A percentile compares a stretch with the other conserved stretches of the same genome.
These are phyloP conservation scores for Jaapia argillacea DNA, from an alignment of 768 basidiomycete genomes.

Conservation along the genomic window DNA sequence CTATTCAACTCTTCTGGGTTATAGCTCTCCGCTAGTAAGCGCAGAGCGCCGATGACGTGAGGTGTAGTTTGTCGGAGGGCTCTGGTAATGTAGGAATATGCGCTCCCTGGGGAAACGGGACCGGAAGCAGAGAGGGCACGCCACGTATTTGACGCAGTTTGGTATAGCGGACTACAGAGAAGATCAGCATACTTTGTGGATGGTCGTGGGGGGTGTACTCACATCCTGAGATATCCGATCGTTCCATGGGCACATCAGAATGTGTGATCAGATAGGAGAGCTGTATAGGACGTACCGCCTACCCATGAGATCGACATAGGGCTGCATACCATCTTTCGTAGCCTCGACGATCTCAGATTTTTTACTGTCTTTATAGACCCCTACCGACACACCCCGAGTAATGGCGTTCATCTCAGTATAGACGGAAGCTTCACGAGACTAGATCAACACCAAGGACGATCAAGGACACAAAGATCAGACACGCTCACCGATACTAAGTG, in stretches of 20 bases:
- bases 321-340: slow-evolving; percentile 50
- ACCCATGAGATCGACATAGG: slow-evolving; percentile 82
- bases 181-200: not conserved
- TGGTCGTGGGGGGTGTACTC: not conserved
- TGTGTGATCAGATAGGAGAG: not conserved
- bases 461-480: slow-evolving; percentile 13
- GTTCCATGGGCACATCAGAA: not conserved
- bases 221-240: not conserved
- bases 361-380: slow-evolving; percentile 53
- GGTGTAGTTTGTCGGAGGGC: slow-evolving; percentile 75
- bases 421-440: slow-evolving; percentile 53
- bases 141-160: slow-evolving; percentile 60
- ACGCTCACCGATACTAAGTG: slow-evolving; percentile 73
- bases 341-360: slow-evolving; percentile 43
- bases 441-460: not conserved
- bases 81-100: slow-evolving; percentile 77
- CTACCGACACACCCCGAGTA: slow-evolving; percentile 76
- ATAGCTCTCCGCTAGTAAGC: slow-evolving; percentile 55
- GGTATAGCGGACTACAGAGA: slow-evolving; percentile 61
- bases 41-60: slow-evolving; percentile 67
- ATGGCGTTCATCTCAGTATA: slow-evolving; percentile 92
- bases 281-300: slow-evolving; percentile 33
- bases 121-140: slow-evolving; percentile 67
- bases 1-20: slow-evolving; percentile 46
- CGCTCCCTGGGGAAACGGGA: slow-evolving; percentile 61